Conservation (phyloP, 371 early-diverging fungal species). For the Haplosporangium sp. region DNA sequence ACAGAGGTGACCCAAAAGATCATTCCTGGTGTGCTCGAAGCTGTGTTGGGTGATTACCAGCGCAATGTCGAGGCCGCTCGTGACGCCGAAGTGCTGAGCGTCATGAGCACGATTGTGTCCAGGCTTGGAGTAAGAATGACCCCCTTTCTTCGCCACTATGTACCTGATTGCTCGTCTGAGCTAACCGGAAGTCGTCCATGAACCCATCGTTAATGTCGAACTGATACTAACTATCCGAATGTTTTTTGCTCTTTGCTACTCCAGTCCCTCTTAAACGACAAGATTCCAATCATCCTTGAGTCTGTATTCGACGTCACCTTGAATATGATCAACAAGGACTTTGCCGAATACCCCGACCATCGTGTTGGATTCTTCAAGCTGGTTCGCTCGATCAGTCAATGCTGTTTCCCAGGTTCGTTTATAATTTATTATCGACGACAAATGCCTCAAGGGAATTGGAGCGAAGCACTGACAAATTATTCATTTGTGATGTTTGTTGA, state of each 20-base stretch:
- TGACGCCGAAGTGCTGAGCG: slow-evolving; percentile 93
- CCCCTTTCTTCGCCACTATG: slow-evolving; percentile 42
- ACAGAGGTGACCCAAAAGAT: slow-evolving; percentile 77
- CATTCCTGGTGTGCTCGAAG: slow-evolving; percentile 92
- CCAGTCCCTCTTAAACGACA: slow-evolving; percentile 77
- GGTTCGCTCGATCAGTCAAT: slow-evolving; percentile 84
- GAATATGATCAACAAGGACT: slow-evolving; percentile 98
- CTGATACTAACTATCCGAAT: background rate
- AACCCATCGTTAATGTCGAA: background rate
- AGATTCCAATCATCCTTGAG: slow-evolving; percentile 87
- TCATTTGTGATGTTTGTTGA: background rate
- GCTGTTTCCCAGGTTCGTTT: slow-evolving; percentile 76
- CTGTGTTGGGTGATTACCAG: slow-evolving; percentile 91
- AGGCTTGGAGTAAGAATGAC: slow-evolving; percentile 75
- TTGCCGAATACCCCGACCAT: slow-evolving; percentile 97
- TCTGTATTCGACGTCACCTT: slow-evolving; percentile 95
- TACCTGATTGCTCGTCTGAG: slow-evolving; percentile 8
- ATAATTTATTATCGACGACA: too few relatives aligned
- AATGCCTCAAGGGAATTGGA: background rate
- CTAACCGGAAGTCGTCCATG: background rate
- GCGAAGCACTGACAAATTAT: background rate
- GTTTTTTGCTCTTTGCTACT: slow-evolving; percentile 28
- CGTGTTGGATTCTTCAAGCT: slow-evolving; percentile 94
- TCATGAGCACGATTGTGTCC: slow-evolving; percentile 87
- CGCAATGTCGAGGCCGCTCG: slow-evolving; percentile 87